These are phyloP conservation scores for Agrocybe pediades DNA, from an alignment of 768 basidiomycete genomes.

Conservation along the genomic window DNA sequence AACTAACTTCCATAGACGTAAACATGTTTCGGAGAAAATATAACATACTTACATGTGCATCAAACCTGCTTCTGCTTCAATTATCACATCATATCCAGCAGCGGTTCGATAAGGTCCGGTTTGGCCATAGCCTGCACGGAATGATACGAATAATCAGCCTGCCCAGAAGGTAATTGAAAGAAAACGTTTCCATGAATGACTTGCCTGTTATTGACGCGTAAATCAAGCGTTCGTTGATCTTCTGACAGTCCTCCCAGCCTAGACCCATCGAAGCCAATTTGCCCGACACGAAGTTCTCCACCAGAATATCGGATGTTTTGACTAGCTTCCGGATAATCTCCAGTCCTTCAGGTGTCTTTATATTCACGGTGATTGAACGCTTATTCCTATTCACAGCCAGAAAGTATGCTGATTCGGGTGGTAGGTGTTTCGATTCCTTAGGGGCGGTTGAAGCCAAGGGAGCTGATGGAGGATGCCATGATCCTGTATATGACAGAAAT, in stretches of 20 bases:
- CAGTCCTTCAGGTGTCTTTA: constrained; percentile 78
- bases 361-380: constrained; percentile 85
- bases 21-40: constrained; percentile 2
- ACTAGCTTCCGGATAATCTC: constrained; percentile 75
- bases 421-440: constrained; percentile 59
- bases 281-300: constrained; percentile 87
- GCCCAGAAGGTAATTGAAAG: no score
- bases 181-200: constrained; percentile 7
- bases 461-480: constrained; percentile 68
- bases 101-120: constrained; percentile 84
- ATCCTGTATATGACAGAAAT: constrained; percentile 40
- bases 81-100: constrained; percentile 87
- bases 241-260: constrained; percentile 79
- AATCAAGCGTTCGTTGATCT: constrained; percentile 78
- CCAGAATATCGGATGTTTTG: constrained; percentile 76
- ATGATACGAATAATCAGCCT: not conserved
- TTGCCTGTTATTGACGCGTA: constrained; percentile 89
- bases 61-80: constrained; percentile 89
- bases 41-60: constrained; percentile 89
- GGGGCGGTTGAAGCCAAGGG: constrained; percentile 51
- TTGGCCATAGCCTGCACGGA: constrained; percentile 51
- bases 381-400: constrained; percentile 88
- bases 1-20: not conserved
- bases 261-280: constrained; percentile 86
- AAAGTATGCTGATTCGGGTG: constrained; percentile 93